These are phyloP conservation scores for Allomyces javanicus DNA, from an alignment of 192 early-diverging fungal species.

Conservation along the genomic window DNA sequence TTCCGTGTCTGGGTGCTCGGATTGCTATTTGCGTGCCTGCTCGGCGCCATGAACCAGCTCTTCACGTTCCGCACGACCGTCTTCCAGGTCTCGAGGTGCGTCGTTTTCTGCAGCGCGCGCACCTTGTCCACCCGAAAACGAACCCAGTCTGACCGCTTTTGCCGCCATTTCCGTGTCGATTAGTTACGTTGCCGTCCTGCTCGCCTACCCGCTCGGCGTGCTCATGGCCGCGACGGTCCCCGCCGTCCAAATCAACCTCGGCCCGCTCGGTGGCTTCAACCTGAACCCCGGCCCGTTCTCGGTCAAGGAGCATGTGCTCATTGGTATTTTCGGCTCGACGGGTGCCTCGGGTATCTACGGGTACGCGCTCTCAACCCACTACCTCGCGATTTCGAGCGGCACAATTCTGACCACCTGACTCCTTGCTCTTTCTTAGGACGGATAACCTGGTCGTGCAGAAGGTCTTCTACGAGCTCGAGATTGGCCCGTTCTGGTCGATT, in stretches of 20 bases:
- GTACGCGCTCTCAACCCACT: no score
- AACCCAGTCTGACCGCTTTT: no score
- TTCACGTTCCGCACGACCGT: no score
- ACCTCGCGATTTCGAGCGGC: no score
- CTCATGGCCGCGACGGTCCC: not conserved
- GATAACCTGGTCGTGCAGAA: constrained; percentile 17
- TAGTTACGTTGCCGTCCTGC: not conserved
- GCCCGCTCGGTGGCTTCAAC: constrained; percentile 10
- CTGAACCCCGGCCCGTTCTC: constrained; percentile 74
- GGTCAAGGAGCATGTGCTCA: constrained; percentile 76
- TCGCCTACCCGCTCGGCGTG: not conserved
- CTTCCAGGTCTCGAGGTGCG: no score
- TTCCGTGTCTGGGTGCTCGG: constrained; percentile 55
- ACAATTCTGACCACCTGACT: no score
- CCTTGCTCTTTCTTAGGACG: not conserved
- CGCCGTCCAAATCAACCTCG: not conserved
- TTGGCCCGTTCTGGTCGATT: not conserved
- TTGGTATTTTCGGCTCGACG: constrained; percentile 55
- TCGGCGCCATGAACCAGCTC: no score
- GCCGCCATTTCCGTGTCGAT: no score
- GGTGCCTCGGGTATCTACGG: constrained; percentile 50
- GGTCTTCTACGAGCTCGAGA: constrained; percentile 5
- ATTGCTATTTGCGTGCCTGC: constrained; percentile 30
- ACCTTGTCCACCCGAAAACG: no score
- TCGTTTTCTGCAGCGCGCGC: no score